Conservation (phyloP, 139 green algal species). For the Gonium pectorale region DNA sequence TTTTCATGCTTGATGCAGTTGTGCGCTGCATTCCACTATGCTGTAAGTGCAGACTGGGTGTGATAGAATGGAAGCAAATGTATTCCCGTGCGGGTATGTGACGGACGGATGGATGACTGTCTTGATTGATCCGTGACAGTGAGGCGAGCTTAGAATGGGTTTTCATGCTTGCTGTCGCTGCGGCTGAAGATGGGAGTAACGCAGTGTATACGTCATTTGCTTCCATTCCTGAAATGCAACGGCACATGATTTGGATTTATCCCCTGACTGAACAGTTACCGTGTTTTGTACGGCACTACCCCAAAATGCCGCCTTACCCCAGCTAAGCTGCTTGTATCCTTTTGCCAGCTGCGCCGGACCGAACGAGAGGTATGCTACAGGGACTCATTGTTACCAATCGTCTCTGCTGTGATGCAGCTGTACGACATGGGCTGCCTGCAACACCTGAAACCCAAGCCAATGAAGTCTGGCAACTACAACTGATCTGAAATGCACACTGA, state of each 20-base stretch:
- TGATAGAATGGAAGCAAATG: neutral
- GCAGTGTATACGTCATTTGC: neutral
- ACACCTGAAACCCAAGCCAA: neutral
- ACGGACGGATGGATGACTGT: neutral
- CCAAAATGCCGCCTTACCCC: neutral
- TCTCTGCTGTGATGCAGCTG: neutral
- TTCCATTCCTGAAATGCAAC: neutral
- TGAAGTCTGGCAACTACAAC: neutral
- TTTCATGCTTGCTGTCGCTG: constrained; percentile 1
- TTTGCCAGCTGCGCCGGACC: neutral
- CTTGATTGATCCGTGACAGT: neutral
- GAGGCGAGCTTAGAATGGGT: neutral
- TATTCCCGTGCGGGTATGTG: neutral
- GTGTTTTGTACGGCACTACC: neutral
- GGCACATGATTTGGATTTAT: constrained; percentile 12
- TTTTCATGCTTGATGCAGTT: neutral
- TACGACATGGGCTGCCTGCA: neutral
- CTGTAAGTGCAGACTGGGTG: neutral
- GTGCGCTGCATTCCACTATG: no score
- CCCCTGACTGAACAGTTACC: neutral
- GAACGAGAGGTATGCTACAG: neutral
- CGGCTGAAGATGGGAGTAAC: neutral
- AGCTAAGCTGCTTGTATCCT: neutral
- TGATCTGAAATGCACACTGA: neutral
- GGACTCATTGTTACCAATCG: neutral